Base-by-base conservation (phyloP, 2,329 filamentous ascomycete genomes). In the Leptographium wingfieldii region DNA sequence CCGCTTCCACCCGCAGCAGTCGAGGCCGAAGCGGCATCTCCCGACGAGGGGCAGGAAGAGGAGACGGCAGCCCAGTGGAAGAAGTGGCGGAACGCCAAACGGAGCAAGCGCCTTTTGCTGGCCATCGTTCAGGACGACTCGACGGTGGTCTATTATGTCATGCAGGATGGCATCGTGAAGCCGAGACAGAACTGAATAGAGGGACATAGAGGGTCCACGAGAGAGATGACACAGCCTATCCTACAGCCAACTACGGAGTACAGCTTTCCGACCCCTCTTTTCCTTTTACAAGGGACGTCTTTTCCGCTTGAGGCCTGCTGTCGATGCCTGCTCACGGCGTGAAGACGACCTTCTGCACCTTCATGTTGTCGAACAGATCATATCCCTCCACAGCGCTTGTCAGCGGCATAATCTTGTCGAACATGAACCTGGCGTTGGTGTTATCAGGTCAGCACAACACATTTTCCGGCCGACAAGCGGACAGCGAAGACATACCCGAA, bases 161-260 rank as follows among this genome's bases (percentile, higher is more conserved):
- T 92, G 70, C 88, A 92, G 67, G 88, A 92, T 70, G 89, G 88
- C n/a, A 84, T 92, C 64, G 87, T 92, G 58, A 94, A 92, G 75
- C 89, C 89, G 29, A 79, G 89, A 60, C 89, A 92, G 71, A 94
- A 94, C 70, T 92, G 55, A 56, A 7, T 31, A 3, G 31, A 31
- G 31, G 31, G 22, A 1, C 10, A 35, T 5, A 12, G 22, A 33
- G 27, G 27, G 51, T 1, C 7, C 10, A 2, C 16, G 51, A n/a
- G 51, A 54, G 51, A 54, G 29, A 22, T 14, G 29, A 3, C 38
- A 16, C 2, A 16, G 38, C 31, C 33, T 35, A 19, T 35, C 12
- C 29, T 10, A 40, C 38, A 40, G 38, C 14, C 12, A 14, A 33
- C 53, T 11, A 27, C 53, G 6, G 19, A 22, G 22, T 22, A 22